These are phyloP conservation scores for Apiospora pterosperma DNA, from an alignment of 2,329 filamentous ascomycete genomes.

Conservation along the genomic window DNA sequence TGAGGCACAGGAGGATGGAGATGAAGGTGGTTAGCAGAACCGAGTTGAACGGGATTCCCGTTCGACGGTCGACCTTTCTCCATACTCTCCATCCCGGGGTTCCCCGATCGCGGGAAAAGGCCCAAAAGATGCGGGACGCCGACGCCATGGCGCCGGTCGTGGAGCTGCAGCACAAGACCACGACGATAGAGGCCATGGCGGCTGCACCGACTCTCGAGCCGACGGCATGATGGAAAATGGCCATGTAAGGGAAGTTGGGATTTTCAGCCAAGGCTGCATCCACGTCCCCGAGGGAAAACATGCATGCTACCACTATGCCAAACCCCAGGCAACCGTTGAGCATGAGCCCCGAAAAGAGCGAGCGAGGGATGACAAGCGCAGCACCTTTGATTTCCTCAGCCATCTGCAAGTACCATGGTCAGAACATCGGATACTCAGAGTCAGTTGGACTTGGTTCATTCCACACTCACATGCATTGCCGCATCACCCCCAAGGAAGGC, in stretches of 20 bases:
- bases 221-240: neutral
- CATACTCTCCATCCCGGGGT: neutral
- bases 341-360: neutral
- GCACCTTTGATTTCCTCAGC: neutral
- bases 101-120: neutral
- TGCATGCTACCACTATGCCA: neutral
- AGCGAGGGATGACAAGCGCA: neutral
- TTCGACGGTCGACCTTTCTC: neutral
- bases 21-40: neutral
- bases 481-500: neutral
- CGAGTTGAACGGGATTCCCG: neutral
- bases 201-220: neutral
- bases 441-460: too few species aligned
- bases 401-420: too few species aligned
- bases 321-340: neutral
- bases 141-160: neutral
- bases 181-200: neutral
- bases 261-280: neutral
- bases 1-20: neutral
- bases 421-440: too few species aligned
- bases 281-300: neutral
- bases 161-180: neutral
- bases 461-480: neutral
- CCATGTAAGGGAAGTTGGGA: neutral
- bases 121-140: neutral